Evolutionary conservation across 2,329 filamentous ascomycete species (phyloP).

Genomic region (Biscogniauxia mediterranea): DNA sequence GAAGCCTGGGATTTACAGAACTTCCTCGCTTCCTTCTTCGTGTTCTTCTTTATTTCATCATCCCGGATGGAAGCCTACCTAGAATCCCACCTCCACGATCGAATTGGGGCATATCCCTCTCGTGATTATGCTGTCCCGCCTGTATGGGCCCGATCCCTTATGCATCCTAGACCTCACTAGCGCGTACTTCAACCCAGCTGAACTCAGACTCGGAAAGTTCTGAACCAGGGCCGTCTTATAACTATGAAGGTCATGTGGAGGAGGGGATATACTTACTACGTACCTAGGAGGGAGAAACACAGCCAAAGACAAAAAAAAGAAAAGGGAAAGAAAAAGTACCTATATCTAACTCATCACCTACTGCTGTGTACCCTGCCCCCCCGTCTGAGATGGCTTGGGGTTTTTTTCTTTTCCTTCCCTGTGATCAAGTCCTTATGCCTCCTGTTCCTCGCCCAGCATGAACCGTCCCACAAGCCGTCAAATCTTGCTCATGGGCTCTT

Average conservation of each 20-base stretch:
- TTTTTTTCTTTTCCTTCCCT: no score
- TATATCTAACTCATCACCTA: no score
- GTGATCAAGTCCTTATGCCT: background rate
- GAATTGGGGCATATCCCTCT: background rate
- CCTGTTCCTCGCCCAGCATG: background rate
- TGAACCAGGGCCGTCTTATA: background rate
- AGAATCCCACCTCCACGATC: background rate
- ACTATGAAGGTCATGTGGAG: background rate
- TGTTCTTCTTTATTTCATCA: background rate
- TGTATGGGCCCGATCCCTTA: background rate
- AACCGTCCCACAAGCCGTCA: background rate
- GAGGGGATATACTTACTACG: background rate
- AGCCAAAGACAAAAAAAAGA: no score
- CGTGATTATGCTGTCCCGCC: background rate
- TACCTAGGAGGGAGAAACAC: background rate
- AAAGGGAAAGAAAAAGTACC: no score
- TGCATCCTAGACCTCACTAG: background rate
- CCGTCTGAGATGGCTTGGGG: background rate
- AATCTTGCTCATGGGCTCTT: slow-evolving; percentile 1
- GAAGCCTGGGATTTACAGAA: background rate
- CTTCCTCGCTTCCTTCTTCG: background rate
- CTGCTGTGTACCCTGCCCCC: no score
- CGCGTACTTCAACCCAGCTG: background rate
- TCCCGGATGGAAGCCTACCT: background rate
- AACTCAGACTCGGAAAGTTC: background rate